Conservation (phyloP, 2,329 filamentous ascomycete genomes). For the Fusarium bulbicola region DNA sequence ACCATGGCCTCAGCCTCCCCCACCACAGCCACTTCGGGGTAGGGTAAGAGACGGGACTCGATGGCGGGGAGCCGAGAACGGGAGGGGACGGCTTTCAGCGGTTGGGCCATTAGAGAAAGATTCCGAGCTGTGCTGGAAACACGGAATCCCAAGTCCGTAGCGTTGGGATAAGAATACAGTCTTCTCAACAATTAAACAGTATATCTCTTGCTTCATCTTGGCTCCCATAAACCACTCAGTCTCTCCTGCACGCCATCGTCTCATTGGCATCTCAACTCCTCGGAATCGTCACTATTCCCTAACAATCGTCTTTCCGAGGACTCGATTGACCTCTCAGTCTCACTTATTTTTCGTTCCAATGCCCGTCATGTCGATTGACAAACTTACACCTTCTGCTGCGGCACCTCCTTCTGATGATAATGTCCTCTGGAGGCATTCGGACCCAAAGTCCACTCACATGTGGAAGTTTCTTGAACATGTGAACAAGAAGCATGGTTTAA, state of each 20-base stretch:
- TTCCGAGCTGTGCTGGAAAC: slow-evolving; percentile 25
- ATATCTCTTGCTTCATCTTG: slow-evolving; percentile 1
- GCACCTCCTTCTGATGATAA: slow-evolving; percentile 37
- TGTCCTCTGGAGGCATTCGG: slow-evolving; percentile 76
- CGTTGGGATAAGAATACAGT: slow-evolving; percentile 13
- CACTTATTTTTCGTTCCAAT: slow-evolving; percentile 14
- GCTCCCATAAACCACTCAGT: neutral
- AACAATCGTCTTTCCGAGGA: slow-evolving; percentile 5
- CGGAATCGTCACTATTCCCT: slow-evolving; percentile 14
- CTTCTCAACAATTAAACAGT: slow-evolving; percentile 8
- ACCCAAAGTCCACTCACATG: slow-evolving; percentile 74
- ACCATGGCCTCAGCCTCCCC: slow-evolving; percentile 38
- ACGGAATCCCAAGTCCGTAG: slow-evolving; percentile 28
- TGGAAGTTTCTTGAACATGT: slow-evolving; percentile 75
- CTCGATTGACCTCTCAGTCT: neutral
- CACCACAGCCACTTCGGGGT: slow-evolving; percentile 33
- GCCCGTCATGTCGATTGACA: slow-evolving; percentile 41
- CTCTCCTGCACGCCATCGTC: neutral
- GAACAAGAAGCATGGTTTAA: slow-evolving; percentile 71
- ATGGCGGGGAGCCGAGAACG: slow-evolving; percentile 35
- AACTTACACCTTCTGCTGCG: slow-evolving; percentile 32
- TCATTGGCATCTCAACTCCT: slow-evolving; percentile 1
- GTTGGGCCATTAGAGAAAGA: slow-evolving; percentile 23
- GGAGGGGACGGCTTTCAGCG: slow-evolving; percentile 42
- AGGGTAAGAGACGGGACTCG: slow-evolving; percentile 11